A percentile compares a stretch with the other conserved stretches of the same genome.
Evolutionary conservation across 305 asterid genomes (phyloP).

Genomic region (Solanum aculeatissimum): DNA sequence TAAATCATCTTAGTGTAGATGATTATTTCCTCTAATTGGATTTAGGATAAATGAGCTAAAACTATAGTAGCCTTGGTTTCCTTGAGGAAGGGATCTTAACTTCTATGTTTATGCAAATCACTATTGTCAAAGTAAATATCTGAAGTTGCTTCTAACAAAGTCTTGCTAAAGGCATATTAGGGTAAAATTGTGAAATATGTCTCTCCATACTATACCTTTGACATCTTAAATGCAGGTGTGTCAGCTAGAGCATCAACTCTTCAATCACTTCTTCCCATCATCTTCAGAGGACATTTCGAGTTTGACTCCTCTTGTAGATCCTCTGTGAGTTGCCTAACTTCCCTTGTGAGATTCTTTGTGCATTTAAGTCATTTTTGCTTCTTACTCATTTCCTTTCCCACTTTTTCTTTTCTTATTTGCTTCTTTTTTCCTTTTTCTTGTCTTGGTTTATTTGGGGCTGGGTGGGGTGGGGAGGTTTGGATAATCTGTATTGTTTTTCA

Average conservation of each 20-base stretch:
- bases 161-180: background rate
- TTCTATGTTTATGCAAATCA: background rate
- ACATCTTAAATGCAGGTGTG: slow-evolving; percentile 55
- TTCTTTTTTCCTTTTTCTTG: background rate
- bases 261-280: slow-evolving; percentile 89
- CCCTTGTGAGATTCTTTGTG: slow-evolving; percentile 4
- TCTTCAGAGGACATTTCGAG: slow-evolving; percentile 88
- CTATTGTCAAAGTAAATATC: background rate
- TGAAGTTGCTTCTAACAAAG: background rate
- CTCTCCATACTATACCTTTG: background rate
- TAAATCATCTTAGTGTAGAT: background rate
- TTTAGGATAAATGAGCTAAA: background rate
- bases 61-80: background rate
- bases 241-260: slow-evolving; percentile 92
- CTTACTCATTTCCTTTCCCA: background rate
- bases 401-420: background rate
- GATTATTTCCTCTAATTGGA: background rate
- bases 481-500: background rate
- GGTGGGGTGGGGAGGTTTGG: background rate
- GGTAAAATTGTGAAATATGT: background rate
- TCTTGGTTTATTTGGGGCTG: background rate
- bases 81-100: background rate
- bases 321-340: slow-evolving; percentile 54
- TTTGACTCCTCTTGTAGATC: slow-evolving; percentile 91
- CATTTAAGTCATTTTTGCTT: slow-evolving; percentile 1